Evolutionary conservation across 805 yeast species (phyloP).

Genomic region (Lachancea cidri): DNA sequence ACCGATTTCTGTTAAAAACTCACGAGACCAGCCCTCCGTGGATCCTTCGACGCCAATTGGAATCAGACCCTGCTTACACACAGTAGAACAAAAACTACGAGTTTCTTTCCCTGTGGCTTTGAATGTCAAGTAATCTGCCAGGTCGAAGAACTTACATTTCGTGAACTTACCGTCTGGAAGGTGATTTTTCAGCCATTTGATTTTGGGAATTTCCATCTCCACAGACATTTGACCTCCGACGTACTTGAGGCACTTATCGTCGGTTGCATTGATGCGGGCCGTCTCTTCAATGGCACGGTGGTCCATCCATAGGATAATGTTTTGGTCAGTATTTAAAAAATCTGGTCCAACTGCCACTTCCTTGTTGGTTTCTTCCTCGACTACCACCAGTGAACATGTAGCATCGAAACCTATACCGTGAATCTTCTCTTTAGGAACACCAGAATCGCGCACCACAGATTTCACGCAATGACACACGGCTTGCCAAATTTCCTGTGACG

Average conservation of each 20-base stretch:
- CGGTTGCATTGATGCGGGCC: slow-evolving; percentile 69
- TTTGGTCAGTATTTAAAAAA: slow-evolving; percentile 64
- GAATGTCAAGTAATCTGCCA: slow-evolving; percentile 88
- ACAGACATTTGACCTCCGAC: slow-evolving; percentile 98
- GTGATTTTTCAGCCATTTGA: slow-evolving; percentile 90
- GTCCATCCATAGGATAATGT: slow-evolving; percentile 96
- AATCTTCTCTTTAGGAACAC: slow-evolving; percentile 60
- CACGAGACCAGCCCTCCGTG: slow-evolving; percentile 81
- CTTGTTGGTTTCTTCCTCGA: slow-evolving; percentile 55
- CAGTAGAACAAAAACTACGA: slow-evolving; percentile 83
- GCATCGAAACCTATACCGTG: slow-evolving; percentile 95
- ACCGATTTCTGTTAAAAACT: slow-evolving; percentile 63
- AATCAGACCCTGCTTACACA: slow-evolving; percentile 92
- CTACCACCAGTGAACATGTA: slow-evolving; percentile 88
- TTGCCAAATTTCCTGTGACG: slow-evolving; percentile 87
- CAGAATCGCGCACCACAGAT: slow-evolving; percentile 67
- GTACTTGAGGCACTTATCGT: slow-evolving; percentile 74
- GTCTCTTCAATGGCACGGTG: slow-evolving; percentile 89
- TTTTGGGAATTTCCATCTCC: slow-evolving; percentile 97
- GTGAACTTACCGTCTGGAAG: slow-evolving; percentile 57
- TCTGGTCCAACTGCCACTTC: slow-evolving; percentile 94
- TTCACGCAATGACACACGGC: slow-evolving; percentile 79
- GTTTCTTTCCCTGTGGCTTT: slow-evolving; percentile 85
- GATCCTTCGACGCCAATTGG: slow-evolving; percentile 91
- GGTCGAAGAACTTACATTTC: slow-evolving; percentile 77